Evolutionary conservation across 768 basidiomycete species (phyloP), one percentile per base, ranked within the genome.

Genomic region (Tricholoma flavovirens): DNA sequence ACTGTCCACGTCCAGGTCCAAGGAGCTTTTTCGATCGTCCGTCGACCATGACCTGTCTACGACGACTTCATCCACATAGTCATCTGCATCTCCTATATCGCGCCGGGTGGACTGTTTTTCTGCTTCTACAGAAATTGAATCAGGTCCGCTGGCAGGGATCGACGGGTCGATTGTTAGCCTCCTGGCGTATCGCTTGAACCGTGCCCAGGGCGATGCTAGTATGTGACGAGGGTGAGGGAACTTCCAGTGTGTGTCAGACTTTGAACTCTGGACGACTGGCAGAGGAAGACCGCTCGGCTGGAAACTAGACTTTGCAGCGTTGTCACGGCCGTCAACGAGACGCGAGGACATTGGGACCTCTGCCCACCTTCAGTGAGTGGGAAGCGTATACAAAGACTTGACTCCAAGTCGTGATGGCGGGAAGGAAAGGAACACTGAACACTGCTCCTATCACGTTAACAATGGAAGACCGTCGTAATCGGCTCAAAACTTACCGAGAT

Each of bases 31-130:
- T 55, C 69, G 69, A 58, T 76, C 74, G 43, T 77, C 73, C 6
- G 17, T 42, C 21, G 73, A 65, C 80, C 78, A 81, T 45, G 75
- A 73, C 53, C 80, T 74, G 60, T 85, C 83, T 17, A 84, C 83
- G 49, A 85, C 75, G 43, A 85, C 75, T 70, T 83, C 80, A 63
- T 84, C 78, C 5, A 83, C 76, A 19, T 6, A 15, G 40, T 15
- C 40, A 42, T 42, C 40, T 17, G 17, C 40, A 19, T 12, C 40
- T 8, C 17, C 17, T 17, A 19, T 19, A 15, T 7, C 19, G n/a
- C 4, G 40, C 17, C 40, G 40, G 9, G n/a, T 17, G 17, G n/a
- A 6, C 3, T 8, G 15, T 19, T 36, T 36, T 12, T 19, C 40
- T 5, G 4, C 40, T 19, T 17, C 15, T 19, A 8, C 17, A 19